Base-by-base conservation (phyloP, 2,329 filamentous ascomycete species). In the Aspergillus fructus region DNA sequence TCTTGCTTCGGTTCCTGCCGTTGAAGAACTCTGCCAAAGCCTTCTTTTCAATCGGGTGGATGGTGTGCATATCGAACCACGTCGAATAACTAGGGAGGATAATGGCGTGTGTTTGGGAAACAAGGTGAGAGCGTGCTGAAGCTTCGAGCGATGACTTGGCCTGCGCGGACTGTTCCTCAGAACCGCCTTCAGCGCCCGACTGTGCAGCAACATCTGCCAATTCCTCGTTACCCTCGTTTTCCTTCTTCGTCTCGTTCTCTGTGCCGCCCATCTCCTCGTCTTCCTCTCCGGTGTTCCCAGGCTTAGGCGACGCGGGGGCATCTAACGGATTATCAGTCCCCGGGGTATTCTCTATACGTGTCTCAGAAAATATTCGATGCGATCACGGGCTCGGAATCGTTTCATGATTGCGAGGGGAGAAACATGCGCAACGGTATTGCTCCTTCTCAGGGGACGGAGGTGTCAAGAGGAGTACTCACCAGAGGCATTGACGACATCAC, bases 21-120 rank as follows among this genome's bases (percentile, higher is more conserved):
- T 99, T 99, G 85, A 99, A 99, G 78, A 97, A 99, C 74, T 99
- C 94, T 19, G 93, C 92, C 64, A 99, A 83, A 7, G 92, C 92
- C 76, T 97, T 99, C 71, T 89, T 90, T 79, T 99, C 94, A 67
- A 97, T 89, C 59, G 86, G 85, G 75, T 97, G 90, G 70, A 99
- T 89, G 49, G 85, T 83, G 73, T 93, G 90, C 93, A 99, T 97
- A 76, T 99, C 94, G 74, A 99, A 99, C 94, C 94, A 99, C 13
- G 90, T 94, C 71, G 92, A 96, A 77, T 99, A 99, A 74, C 93
- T 97, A 21, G 94, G 94, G 21, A 99, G 85, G 62, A 99, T 93
- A 70, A 97, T 97, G 61, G 93, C 89, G 71, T 97, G 93, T 42
- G 92, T 96, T 78, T 99, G 94, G 13, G 91, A 87, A 60, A 96